Evolutionary conservation across 805 yeast genomes (phyloP).

Genomic region (Brettanomyces custersianus): DNA sequence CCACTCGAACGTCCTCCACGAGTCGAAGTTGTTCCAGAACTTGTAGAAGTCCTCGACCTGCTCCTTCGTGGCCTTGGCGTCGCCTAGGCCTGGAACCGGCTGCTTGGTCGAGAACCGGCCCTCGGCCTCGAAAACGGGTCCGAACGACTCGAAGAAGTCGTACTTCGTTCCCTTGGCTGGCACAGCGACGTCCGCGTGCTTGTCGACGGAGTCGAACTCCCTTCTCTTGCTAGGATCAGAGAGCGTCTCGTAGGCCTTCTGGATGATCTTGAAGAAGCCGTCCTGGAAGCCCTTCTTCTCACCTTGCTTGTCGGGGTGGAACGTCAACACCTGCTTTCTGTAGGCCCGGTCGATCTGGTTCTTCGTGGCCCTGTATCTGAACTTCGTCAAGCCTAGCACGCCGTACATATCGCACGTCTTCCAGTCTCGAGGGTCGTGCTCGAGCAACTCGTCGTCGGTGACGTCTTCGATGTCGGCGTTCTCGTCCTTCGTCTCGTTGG

Average conservation of each 20-base stretch:
- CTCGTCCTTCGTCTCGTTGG: slow-evolving; percentile 51
- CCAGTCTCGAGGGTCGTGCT: slow-evolving; percentile 97
- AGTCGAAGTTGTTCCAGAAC: slow-evolving; percentile 90
- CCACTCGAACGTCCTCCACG: slow-evolving; percentile 98
- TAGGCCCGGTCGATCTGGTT: slow-evolving; percentile 94
- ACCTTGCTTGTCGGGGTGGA: slow-evolving; percentile 97
- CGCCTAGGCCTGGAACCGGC: slow-evolving; percentile 83
- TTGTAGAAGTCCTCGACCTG: slow-evolving; percentile 84
- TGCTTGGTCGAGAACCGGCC: slow-evolving; percentile 86
- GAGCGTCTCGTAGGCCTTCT: slow-evolving; percentile 89
- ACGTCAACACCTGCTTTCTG: slow-evolving; percentile 91
- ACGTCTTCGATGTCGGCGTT: slow-evolving; percentile 59
- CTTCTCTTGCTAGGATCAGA: slow-evolving; percentile 79
- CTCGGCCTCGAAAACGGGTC: slow-evolving; percentile 83
- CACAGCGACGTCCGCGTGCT: slow-evolving; percentile 73
- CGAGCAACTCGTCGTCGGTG: slow-evolving; percentile 57
- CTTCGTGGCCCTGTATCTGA: slow-evolving; percentile 85
- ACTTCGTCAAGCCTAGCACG: slow-evolving; percentile 86
- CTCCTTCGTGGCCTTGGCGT: slow-evolving; percentile 53
- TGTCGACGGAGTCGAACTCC: slow-evolving; percentile 94
- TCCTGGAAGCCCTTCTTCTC: slow-evolving; percentile 84
- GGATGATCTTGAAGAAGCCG: slow-evolving; percentile 95
- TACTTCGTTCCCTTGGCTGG: slow-evolving; percentile 36
- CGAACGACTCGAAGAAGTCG: slow-evolving; percentile 89
- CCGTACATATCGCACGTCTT: slow-evolving; percentile 93